These are phyloP conservation scores for Penicillium pancosmium DNA, from an alignment of 495 filamentous ascomycete genomes.

Conservation along the genomic window DNA sequence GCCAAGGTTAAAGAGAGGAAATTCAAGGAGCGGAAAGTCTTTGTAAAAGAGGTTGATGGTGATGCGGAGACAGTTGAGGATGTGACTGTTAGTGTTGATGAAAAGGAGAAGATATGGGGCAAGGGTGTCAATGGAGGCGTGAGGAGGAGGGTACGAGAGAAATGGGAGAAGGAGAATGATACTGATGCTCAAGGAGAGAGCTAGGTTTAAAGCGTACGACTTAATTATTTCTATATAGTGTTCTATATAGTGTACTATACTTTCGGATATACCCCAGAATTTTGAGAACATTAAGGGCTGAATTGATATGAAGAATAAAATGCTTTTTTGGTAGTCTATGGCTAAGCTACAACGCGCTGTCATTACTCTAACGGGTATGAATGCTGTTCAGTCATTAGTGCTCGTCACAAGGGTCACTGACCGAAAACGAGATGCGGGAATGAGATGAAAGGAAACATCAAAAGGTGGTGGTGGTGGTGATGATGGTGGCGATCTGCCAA, in stretches of 20 bases:
- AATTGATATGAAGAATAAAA: not conserved
- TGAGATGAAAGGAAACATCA: constrained; percentile 2
- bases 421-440: constrained; percentile 20
- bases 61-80: constrained; percentile 4
- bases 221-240: not conserved
- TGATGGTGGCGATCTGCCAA: constrained; percentile 16
- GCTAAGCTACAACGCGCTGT: constrained; percentile 31
- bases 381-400: constrained; percentile 37
- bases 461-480: not conserved
- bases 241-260: not conserved
- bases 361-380: constrained; percentile 37
- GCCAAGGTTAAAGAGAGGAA: constrained; percentile 67
- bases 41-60: constrained; percentile 56
- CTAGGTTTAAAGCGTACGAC: not conserved
- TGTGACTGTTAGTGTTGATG: constrained; percentile 19
- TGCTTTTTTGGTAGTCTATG: constrained; percentile 24
- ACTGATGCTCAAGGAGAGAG: constrained; percentile 13
- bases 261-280: constrained; percentile 10
- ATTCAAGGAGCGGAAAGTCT: constrained; percentile 69
- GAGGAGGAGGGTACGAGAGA: constrained; percentile 47
- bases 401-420: constrained; percentile 23
- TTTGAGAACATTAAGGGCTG: not conserved
- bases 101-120: constrained; percentile 50
- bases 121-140: constrained; percentile 49
- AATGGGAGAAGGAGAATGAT: constrained; percentile 42